Evolutionary conservation across 331 rosid genomes (phyloP).

Genomic region (Arachis monticola): DNA sequence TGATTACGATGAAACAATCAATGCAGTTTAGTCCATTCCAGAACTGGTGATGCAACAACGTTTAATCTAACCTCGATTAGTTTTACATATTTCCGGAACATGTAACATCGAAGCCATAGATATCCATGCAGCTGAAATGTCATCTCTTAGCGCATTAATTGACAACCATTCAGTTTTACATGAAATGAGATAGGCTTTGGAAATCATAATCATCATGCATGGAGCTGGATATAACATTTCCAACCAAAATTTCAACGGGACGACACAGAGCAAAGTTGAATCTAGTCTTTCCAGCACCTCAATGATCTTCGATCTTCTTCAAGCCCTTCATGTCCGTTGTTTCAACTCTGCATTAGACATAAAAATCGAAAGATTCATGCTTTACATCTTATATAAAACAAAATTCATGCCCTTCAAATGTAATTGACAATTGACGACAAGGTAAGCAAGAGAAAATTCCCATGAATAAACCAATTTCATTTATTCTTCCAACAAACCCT

Average conservation of each 20-base stretch:
- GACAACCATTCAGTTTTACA: slow-evolving; percentile 40
- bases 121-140: slow-evolving; percentile 30
- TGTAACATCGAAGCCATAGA: background rate
- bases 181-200: slow-evolving; percentile 36
- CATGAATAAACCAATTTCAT: background rate
- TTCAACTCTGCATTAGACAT: slow-evolving; percentile 72
- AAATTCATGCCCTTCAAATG: background rate
- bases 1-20: no score
- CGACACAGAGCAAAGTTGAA: slow-evolving; percentile 28
- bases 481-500: background rate
- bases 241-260: slow-evolving; percentile 44
- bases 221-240: slow-evolving; percentile 35
- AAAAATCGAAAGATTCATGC: slow-evolving; percentile 37
- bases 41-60: background rate
- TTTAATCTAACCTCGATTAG: slow-evolving; percentile 15
- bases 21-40: no score
- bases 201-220: slow-evolving; percentile 46
- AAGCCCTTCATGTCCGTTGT: slow-evolving; percentile 98
- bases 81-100: slow-evolving; percentile 29
- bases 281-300: slow-evolving; percentile 38
- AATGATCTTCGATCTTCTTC: slow-evolving; percentile 98
- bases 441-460: slow-evolving; percentile 23
- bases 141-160: slow-evolving; percentile 31
- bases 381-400: slow-evolving; percentile 11
- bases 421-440: background rate